Percentiles rank a stretch among this genome's conserved stretches.
phyloP scores from a whole-genome alignment of 2,329 filamentous ascomycete genomes.

The Phaeosphaeria sp. region DNA sequence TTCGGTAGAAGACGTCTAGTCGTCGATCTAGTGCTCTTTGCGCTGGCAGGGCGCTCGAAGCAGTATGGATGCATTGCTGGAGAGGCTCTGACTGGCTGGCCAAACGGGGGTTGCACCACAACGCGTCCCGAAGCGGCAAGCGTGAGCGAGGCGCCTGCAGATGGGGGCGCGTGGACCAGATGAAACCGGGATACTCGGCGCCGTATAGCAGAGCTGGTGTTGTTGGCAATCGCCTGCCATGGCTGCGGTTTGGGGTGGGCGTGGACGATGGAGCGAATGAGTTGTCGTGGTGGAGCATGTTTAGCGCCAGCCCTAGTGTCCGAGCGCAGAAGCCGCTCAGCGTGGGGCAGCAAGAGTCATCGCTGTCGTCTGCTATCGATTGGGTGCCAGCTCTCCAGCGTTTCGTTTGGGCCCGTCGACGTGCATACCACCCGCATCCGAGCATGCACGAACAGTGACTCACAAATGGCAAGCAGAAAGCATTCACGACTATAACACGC shows the following conservation, averaged over 20 bases:
- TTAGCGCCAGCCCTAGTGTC: constrained; percentile 39
- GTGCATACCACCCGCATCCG: constrained; percentile 30
- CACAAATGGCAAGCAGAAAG: constrained; percentile 37
- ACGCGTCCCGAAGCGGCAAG: constrained; percentile 27
- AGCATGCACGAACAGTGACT: constrained; percentile 42
- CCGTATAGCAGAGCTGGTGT: constrained; percentile 23
- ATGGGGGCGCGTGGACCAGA: constrained; percentile 41
- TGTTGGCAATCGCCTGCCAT: constrained; percentile 15
- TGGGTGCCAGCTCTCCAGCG: constrained; percentile 36
- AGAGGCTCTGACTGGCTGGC: constrained; percentile 35
- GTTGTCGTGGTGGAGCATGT: constrained; percentile 33
- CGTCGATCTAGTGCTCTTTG: constrained; percentile 35
- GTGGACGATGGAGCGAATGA: constrained; percentile 36
- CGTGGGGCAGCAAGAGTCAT: constrained; percentile 41
- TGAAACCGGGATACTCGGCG: constrained; percentile 43
- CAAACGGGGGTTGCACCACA: constrained; percentile 9
- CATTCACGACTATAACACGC: constrained; percentile 49
- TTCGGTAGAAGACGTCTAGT: constrained; percentile 28
- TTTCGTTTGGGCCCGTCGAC: constrained; percentile 42
- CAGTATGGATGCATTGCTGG: constrained; percentile 19
- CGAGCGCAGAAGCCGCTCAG: constrained; percentile 23
- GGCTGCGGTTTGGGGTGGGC: constrained; percentile 43
- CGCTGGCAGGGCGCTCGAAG: constrained; percentile 20
- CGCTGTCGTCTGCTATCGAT: constrained; percentile 24
- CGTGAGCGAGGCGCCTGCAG: constrained; percentile 43